phyloP scores from a whole-genome alignment of 2,329 filamentous ascomycete species.

The Lecanicillium sp. region DNA sequence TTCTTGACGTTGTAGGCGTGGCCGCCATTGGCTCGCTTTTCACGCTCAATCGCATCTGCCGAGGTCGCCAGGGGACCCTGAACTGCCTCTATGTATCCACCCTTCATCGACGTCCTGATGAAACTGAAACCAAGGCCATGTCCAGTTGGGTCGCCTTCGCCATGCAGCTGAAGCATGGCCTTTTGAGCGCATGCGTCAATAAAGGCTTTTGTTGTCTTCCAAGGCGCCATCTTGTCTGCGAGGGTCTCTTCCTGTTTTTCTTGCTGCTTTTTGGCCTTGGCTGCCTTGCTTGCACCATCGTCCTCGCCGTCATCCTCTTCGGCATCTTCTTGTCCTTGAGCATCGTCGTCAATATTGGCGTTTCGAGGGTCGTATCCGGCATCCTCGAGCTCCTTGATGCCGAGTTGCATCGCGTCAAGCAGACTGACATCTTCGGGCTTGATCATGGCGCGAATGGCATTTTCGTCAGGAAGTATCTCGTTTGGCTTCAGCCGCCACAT shows the following conservation, averaged over 20 bases:
- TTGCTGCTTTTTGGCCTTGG: slow-evolving; percentile 32
- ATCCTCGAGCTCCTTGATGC: slow-evolving; percentile 82
- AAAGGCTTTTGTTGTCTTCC: slow-evolving; percentile 96
- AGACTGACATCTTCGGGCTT: slow-evolving; percentile 93
- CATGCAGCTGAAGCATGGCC: slow-evolving; percentile 92
- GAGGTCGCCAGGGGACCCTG: slow-evolving; percentile 56
- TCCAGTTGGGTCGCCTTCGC: slow-evolving; percentile 88
- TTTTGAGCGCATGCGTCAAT: slow-evolving; percentile 89
- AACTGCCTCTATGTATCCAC: slow-evolving; percentile 80
- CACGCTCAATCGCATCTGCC: slow-evolving; percentile 80
- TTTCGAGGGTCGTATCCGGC: slow-evolving; percentile 71
- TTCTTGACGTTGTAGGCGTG: slow-evolving; percentile 97
- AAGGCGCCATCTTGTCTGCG: slow-evolving; percentile 85
- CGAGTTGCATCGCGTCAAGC: slow-evolving; percentile 94
- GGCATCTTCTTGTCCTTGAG: slow-evolving; percentile 53
- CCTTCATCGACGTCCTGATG: slow-evolving; percentile 98
- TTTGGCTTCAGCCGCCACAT: slow-evolving; percentile 69
- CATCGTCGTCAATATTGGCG: slow-evolving; percentile 54
- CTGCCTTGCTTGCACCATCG: slow-evolving; percentile 26
- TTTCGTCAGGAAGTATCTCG: slow-evolving; percentile 71
- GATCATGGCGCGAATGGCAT: slow-evolving; percentile 76
- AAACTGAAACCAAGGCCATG: slow-evolving; percentile 94
- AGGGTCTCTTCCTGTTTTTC: slow-evolving; percentile 60
- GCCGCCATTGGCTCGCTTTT: slow-evolving; percentile 80
- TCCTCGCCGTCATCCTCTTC: slow-evolving; percentile 45